These are phyloP conservation scores for Paracorniculantispora psalliotae DNA, from an alignment of 2,329 filamentous ascomycete species.

Conservation along the genomic window DNA sequence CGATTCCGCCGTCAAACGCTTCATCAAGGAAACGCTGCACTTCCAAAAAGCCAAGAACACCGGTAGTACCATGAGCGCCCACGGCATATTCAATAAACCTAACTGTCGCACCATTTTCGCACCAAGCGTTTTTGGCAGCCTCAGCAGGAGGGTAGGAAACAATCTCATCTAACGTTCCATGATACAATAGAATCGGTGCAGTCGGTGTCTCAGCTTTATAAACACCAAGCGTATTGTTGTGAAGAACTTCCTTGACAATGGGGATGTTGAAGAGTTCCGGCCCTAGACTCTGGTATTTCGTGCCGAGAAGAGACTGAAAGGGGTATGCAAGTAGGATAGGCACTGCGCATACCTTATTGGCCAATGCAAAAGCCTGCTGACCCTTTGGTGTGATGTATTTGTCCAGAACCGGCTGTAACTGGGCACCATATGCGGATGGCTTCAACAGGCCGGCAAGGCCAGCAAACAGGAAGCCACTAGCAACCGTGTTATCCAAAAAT, in stretches of 20 bases:
- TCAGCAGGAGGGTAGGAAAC: not conserved
- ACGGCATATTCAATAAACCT: not conserved
- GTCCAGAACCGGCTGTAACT: slow-evolving; percentile 3
- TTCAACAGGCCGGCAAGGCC: slow-evolving; percentile 28
- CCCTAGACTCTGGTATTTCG: slow-evolving; percentile 8
- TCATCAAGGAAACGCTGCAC: not conserved
- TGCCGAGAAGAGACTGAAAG: slow-evolving; percentile 1
- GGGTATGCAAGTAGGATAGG: not conserved
- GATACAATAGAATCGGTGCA: slow-evolving; percentile 10
- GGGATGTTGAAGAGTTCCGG: not conserved
- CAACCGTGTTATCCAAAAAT: not conserved
- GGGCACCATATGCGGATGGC: slow-evolving; percentile 3
- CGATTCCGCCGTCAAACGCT: slow-evolving; percentile 1
- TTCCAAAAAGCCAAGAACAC: slow-evolving; percentile 1
- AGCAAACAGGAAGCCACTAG: not conserved
- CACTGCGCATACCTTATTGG: not conserved
- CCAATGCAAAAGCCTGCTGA: not conserved
- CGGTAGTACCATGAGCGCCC: slow-evolving; percentile 9
- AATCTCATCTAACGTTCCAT: slow-evolving; percentile 9
- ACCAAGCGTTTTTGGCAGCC: not conserved
- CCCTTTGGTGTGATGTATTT: not conserved
- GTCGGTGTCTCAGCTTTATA: not conserved
- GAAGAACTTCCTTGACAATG: not conserved
- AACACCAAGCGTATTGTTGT: slow-evolving; percentile 5
- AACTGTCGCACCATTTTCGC: slow-evolving; percentile 2